Conservation (phyloP, 192 early-diverging fungal species). For the Coemansia sp. region DNA sequence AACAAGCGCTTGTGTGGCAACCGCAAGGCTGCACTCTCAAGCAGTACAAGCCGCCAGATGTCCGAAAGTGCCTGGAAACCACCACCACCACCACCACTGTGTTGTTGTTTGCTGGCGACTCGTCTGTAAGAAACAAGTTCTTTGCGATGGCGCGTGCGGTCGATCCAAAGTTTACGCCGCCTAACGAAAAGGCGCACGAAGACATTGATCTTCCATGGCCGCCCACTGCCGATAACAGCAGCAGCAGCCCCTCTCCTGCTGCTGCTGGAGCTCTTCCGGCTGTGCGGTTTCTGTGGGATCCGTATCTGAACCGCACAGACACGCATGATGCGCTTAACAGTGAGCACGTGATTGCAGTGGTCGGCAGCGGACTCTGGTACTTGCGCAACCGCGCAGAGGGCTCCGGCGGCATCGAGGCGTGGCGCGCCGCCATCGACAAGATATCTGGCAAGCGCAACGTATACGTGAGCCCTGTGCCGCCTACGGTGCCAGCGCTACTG, state of each 20-base stretch:
- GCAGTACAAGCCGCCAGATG: conserved; percentile 51
- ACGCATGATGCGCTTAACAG: conserved; percentile 27
- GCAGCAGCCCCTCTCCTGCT: background rate
- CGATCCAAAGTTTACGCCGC: conserved; percentile 26
- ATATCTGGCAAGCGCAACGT: conserved; percentile 28
- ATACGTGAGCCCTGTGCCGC: conserved; percentile 44
- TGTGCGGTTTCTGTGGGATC: conserved; percentile 73
- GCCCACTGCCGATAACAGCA: background rate
- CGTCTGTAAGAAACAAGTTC: conserved; percentile 62
- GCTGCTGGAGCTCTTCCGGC: conserved; percentile 19
- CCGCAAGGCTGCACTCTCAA: conserved; percentile 62
- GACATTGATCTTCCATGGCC: conserved; percentile 45
- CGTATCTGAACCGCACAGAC: conserved; percentile 57
- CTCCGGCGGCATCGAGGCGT: conserved; percentile 44
- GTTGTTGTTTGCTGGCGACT: conserved; percentile 69
- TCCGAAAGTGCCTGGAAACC: conserved; percentile 47
- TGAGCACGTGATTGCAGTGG: conserved; percentile 20
- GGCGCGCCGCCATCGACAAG: conserved; percentile 47
- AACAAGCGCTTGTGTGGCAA: conserved; percentile 56
- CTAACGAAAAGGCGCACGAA: conserved; percentile 31
- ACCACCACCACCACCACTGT: conserved; percentile 22
- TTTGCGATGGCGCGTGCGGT: conserved; percentile 56
- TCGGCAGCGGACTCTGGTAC: conserved; percentile 67
- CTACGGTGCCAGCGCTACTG: conserved; percentile 55
- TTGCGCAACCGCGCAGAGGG: conserved; percentile 54